phyloP scores from a whole-genome alignment of 441 rosid species.

The Populus hybrid region DNA sequence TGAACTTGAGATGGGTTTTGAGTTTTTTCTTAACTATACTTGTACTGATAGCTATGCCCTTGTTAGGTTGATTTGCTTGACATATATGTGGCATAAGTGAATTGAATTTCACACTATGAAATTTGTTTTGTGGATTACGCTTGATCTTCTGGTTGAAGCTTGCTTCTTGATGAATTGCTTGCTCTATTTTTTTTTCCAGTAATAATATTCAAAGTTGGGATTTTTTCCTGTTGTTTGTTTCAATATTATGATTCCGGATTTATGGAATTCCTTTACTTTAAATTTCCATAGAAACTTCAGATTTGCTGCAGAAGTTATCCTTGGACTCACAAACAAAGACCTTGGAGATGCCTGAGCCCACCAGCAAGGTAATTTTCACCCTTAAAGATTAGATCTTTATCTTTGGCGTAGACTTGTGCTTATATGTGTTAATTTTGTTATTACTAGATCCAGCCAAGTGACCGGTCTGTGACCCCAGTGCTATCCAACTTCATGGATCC shows the following conservation, averaged over 20 bases:
- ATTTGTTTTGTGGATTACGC: background rate
- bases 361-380: conserved; percentile 51
- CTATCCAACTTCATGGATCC: conserved; percentile 47
- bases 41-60: background rate
- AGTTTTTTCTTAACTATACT: background rate
- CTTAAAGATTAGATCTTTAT: background rate
- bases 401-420: conserved; percentile 39
- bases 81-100: background rate
- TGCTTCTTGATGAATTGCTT: background rate
- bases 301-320: conserved; percentile 73
- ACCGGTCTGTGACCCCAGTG: conserved; percentile 65
- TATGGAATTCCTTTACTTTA: conserved; percentile 43
- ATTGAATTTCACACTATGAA: background rate
- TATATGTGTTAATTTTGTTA: conserved; percentile 47
- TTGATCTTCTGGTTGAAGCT: background rate
- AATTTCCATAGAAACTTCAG: conserved; percentile 61
- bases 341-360: conserved; percentile 66
- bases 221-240: background rate
- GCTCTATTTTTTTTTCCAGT: background rate
- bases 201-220: background rate
- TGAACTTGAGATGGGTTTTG: background rate
- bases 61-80: background rate
- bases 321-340: conserved; percentile 62
- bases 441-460: conserved; percentile 37
- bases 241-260: background rate